phyloP scores from a whole-genome alignment of 1,284 basidiomycete genomes.

The Serendipita sp. region DNA sequence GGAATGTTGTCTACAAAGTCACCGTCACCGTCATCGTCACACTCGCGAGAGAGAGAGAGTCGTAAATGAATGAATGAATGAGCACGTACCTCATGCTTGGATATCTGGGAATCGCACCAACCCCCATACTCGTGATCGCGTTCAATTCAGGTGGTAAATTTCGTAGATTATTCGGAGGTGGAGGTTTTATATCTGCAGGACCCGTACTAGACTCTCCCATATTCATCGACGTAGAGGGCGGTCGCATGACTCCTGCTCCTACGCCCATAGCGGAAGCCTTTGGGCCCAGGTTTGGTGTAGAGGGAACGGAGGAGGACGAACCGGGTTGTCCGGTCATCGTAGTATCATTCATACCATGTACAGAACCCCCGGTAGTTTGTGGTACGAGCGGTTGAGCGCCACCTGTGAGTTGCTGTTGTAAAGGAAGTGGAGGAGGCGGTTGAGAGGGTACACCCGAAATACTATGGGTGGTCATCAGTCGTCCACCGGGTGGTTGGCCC shows the following conservation, averaged over 20 bases:
- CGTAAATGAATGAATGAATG: too few species aligned
- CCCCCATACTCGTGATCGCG: too few species aligned
- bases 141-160: too few species aligned
- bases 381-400: neutral
- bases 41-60: too few species aligned
- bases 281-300: neutral
- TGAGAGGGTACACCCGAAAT: neutral
- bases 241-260: neutral
- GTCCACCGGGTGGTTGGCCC: neutral
- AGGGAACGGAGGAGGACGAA: neutral
- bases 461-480: neutral
- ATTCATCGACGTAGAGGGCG: neutral
- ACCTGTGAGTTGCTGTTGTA: neutral
- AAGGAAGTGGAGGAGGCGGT: neutral
- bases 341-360: neutral
- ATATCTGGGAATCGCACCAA: too few species aligned
- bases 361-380: neutral
- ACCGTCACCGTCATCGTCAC: too few species aligned
- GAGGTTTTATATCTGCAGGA: neutral
- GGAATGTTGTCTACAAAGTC: neutral
- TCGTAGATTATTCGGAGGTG: neutral
- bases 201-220: neutral
- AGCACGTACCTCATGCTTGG: too few species aligned
- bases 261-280: neutral
- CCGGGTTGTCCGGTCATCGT: neutral